A percentile compares a stretch with the other conserved stretches of the same genome.
Conservation (phyloP, 2,329 filamentous ascomycete species). For the Paraphoma chrysanthemicola region DNA sequence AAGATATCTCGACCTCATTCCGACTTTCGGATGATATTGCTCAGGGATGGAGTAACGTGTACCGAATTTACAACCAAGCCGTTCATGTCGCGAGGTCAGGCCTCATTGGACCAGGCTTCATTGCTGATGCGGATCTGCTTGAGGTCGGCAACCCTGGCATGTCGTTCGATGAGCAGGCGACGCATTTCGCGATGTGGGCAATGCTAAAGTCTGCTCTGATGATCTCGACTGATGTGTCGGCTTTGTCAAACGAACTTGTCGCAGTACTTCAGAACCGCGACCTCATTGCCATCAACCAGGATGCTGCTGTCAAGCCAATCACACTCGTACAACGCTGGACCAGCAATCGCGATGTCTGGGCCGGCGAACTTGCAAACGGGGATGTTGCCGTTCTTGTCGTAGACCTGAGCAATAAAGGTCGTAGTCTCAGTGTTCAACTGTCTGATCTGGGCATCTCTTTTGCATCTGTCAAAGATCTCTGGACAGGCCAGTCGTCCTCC, state of each 20-base stretch:
- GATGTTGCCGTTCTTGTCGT: constrained; percentile 25
- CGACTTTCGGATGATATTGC: constrained; percentile 25
- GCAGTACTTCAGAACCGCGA: constrained; percentile 28
- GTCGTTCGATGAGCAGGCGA: constrained; percentile 29
- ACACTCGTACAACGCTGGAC: constrained; percentile 27
- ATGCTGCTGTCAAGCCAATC: constrained; percentile 26
- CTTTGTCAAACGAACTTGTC: constrained; percentile 15
- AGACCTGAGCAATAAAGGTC: constrained; percentile 22
- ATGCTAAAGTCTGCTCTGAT: constrained; percentile 31
- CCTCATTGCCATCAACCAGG: constrained; percentile 27
- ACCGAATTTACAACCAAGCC: constrained; percentile 29
- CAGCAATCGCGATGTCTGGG: constrained; percentile 23
- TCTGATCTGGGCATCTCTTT: constrained; percentile 20
- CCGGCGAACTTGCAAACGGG: constrained; percentile 25
- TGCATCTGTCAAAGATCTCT: constrained; percentile 26
- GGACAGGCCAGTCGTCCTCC: constrained; percentile 16
- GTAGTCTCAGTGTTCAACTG: constrained; percentile 19
- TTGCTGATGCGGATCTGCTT: constrained; percentile 27
- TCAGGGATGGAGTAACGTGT: constrained; percentile 20
- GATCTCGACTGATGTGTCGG: constrained; percentile 22
- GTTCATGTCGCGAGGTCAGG: constrained; percentile 25
- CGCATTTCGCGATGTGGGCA: constrained; percentile 27
- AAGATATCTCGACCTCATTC: constrained; percentile 26
- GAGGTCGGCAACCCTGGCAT: constrained; percentile 24
- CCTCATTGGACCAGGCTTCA: constrained; percentile 19